Evolutionary conservation across 768 basidiomycete species (phyloP), one percentile per base, ranked within the genome.

Genomic region (Xerocomellus chrysenteron): DNA sequence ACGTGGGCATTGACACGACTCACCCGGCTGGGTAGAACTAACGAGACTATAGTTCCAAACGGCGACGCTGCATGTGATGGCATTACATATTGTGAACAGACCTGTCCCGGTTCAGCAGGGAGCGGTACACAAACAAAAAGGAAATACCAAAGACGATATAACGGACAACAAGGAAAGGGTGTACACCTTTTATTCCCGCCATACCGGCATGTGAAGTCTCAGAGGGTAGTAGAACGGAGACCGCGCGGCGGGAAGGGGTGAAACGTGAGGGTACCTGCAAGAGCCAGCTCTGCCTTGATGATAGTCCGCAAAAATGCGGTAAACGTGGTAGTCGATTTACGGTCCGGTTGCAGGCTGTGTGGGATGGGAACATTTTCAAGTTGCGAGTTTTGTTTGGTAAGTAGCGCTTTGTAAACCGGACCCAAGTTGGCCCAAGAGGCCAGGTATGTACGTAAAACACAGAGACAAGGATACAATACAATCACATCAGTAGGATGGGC

Each of bases 31-130:
- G 36, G 68, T 54, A 40, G 69, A 55, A 53, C 74, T 69, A 44
- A 78, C 71, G 59, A 87, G 72, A 60, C 81, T 81, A 43, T 81
- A 66, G 70, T 89, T 87, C 88, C 87, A 89, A 19, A 85, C 83
- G 53, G 87, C 83, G 32, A 83, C 77, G 62, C 82, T 84, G 57
- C 83, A 81, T 54, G 83, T 76, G 62, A 87, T 75, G 46, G 86
- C 84, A 74, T 81, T 87, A 70, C 81, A 89, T 59, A 82, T 67
- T 60, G 84, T 77, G 69, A 87, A 85, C 45, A 82, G 58, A 65
- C 74, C 88, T 90, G 42, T 35, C 17, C 3, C 46, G 21, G 36
- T 49, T 60, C 47, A 53, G 65, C 24, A 17, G 28, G 28, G 43
- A 28, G 9, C 28, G 7, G 3, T 32, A 33, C 26, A n/a, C 21